These are phyloP conservation scores for Dendrocalamus sinicus DNA, from an alignment of 176 grass and related monocot genomes.

Conservation along the genomic window DNA sequence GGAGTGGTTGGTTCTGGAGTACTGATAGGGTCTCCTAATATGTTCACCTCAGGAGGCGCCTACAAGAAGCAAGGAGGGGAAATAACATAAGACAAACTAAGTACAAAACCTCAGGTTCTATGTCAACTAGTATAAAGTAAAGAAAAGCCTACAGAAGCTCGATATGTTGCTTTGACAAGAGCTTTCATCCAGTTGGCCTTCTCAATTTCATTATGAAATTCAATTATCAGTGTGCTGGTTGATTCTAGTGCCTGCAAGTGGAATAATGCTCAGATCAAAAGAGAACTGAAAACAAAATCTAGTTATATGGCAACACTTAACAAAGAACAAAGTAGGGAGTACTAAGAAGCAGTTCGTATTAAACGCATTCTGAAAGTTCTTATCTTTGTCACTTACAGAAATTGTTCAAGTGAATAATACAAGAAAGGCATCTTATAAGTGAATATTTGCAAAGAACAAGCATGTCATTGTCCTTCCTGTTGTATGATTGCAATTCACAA, in stretches of 20 bases:
- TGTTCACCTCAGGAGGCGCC: slow-evolving; percentile 76
- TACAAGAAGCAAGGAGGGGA: slow-evolving; percentile 46
- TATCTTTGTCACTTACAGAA: neutral
- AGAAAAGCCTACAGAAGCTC: slow-evolving; percentile 75
- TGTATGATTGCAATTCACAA: neutral
- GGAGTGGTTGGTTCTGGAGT: slow-evolving; percentile 60
- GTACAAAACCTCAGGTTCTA: slow-evolving; percentile 11
- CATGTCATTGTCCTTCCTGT: neutral
- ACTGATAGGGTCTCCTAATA: slow-evolving; percentile 70
- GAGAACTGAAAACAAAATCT: neutral
- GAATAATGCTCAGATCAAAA: slow-evolving; percentile 41
- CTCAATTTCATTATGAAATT: slow-evolving; percentile 75
- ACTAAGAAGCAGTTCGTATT: neutral
- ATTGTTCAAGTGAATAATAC: neutral
- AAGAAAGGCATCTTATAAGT: neutral
- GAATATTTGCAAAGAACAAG: neutral
- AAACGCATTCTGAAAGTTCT: slow-evolving; percentile 10
- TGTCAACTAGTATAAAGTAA: slow-evolving; percentile 40
- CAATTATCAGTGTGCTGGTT: slow-evolving; percentile 81
- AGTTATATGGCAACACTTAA: slow-evolving; percentile 21
- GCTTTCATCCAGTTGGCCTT: slow-evolving; percentile 84
- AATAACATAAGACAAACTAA: slow-evolving; percentile 28
- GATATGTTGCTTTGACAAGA: slow-evolving; percentile 87
- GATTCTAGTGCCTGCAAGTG: slow-evolving; percentile 88
- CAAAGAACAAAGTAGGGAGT: neutral